Conservation (phyloP, 805 yeast species). For the Nakazawaea siamensis region DNA sequence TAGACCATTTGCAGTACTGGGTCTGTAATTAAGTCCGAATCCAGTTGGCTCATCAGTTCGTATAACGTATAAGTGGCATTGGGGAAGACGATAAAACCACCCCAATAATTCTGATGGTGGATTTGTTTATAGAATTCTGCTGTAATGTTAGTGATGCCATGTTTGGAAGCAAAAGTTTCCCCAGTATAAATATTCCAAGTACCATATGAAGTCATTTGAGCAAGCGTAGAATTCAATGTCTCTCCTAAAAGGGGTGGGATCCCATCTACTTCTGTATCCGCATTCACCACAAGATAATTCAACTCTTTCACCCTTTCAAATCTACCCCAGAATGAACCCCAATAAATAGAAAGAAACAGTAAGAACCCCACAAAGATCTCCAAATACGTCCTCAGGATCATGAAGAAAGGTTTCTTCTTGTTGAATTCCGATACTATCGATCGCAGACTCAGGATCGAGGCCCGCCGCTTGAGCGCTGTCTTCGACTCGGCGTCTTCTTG, state of each 20-base stretch:
- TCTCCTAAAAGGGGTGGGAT: constrained; percentile 22
- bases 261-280: constrained; percentile 20
- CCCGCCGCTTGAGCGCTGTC: too few relatives aligned
- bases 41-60: constrained; percentile 30
- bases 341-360: constrained; percentile 30
- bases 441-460: background rate
- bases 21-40: constrained; percentile 21
- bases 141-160: too few relatives aligned
- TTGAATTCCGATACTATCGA: constrained; percentile 2
- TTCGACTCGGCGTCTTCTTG: too few relatives aligned
- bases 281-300: constrained; percentile 30
- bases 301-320: constrained; percentile 19
- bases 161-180: constrained; percentile 22
- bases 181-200: background rate
- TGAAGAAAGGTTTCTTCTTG: constrained; percentile 5
- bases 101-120: constrained; percentile 59
- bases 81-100: constrained; percentile 41
- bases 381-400: constrained; percentile 13
- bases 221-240: constrained; percentile 17
- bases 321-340: constrained; percentile 38
- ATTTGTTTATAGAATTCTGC: constrained; percentile 35
- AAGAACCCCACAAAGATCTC: constrained; percentile 14
- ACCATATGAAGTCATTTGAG: background rate
- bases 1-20: constrained; percentile 24
- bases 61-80: constrained; percentile 34